Conservation (phyloP, 352 stramenopile genomes). For the Phytophthora parvispora region DNA sequence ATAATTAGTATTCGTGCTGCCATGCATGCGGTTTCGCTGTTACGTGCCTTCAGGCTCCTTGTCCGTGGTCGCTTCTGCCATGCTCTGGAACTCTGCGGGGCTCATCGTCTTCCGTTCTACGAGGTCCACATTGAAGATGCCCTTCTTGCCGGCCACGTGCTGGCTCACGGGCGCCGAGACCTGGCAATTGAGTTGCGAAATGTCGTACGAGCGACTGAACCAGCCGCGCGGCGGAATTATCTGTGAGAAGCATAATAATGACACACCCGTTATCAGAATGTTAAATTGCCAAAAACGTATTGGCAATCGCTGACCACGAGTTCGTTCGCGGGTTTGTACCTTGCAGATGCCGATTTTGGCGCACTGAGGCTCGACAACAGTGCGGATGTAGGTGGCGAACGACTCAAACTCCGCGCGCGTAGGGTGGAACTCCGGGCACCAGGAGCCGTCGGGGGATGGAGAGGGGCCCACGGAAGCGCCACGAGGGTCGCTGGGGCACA, state of each 20-base stretch:
- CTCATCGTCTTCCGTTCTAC: conserved; percentile 86
- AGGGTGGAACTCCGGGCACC: conserved; percentile 90
- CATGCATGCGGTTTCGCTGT: not conserved
- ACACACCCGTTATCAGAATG: not conserved
- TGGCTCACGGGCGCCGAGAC: conserved; percentile 84
- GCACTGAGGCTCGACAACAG: conserved; percentile 84
- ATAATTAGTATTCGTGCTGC: not conserved
- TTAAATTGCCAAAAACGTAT: not conserved
- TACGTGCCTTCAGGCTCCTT: conserved; percentile 39
- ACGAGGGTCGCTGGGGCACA: conserved; percentile 28
- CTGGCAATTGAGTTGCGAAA: conserved; percentile 52
- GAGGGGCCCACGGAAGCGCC: not conserved
- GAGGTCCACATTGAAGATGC: conserved; percentile 92
- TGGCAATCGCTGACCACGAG: not conserved
- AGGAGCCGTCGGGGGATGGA: conserved; percentile 42
- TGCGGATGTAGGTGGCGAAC: conserved; percentile 89
- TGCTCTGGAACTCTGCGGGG: conserved; percentile 66
- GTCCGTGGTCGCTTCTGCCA: conserved; percentile 45
- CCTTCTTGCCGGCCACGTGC: conserved; percentile 91
- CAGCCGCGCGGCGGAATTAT: conserved; percentile 81
- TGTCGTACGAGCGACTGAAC: conserved; percentile 78
- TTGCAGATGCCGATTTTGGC: conserved; percentile 91
- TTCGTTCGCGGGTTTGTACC: conserved; percentile 44
- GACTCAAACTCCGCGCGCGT: conserved; percentile 87
- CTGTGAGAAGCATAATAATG: conserved; percentile 33